Percentiles rank a stretch among this genome's conserved stretches.
phyloP scores from a whole-genome alignment of 2,329 filamentous ascomycete genomes.

The Penicillium sp. region DNA sequence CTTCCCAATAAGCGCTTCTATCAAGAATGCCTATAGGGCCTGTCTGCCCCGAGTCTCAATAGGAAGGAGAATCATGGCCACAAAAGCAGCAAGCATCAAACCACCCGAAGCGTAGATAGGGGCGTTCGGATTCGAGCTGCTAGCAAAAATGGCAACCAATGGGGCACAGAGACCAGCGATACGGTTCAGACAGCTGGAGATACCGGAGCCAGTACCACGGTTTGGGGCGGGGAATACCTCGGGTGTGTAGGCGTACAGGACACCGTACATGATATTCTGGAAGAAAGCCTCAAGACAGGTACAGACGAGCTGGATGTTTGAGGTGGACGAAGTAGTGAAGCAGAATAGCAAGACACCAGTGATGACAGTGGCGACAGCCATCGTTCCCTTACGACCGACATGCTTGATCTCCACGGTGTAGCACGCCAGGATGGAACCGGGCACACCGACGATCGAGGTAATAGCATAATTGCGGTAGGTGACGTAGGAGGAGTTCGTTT shows the following conservation, averaged over 20 bases:
- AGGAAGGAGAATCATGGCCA: slow-evolving; percentile 47
- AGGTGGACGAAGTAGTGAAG: slow-evolving; percentile 52
- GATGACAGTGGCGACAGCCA: slow-evolving; percentile 54
- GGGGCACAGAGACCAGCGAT: slow-evolving; percentile 48
- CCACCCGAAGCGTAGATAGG: slow-evolving; percentile 49
- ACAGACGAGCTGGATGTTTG: slow-evolving; percentile 53
- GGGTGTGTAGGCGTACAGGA: slow-evolving; percentile 60
- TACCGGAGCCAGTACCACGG: slow-evolving; percentile 56
- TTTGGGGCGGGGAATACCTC: slow-evolving; percentile 60
- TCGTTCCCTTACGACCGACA: slow-evolving; percentile 58
- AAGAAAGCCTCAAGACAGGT: slow-evolving; percentile 59
- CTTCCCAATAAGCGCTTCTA: not conserved
- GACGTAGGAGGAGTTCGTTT: slow-evolving; percentile 48
- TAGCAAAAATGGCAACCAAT: slow-evolving; percentile 46
- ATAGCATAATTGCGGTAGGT: slow-evolving; percentile 81
- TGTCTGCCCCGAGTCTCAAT: slow-evolving; percentile 51
- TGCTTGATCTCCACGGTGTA: slow-evolving; percentile 72
- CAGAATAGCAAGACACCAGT: slow-evolving; percentile 57
- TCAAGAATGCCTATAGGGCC: slow-evolving; percentile 30
- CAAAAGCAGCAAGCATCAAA: slow-evolving; percentile 46
- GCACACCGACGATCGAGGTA: slow-evolving; percentile 72
- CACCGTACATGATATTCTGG: slow-evolving; percentile 59
- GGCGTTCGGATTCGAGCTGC: slow-evolving; percentile 38
- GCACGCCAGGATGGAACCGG: slow-evolving; percentile 72
- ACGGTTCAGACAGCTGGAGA: slow-evolving; percentile 47